Base-by-base conservation (phyloP, 192 early-diverging fungal species). In the Linnemannia exigua region DNA sequence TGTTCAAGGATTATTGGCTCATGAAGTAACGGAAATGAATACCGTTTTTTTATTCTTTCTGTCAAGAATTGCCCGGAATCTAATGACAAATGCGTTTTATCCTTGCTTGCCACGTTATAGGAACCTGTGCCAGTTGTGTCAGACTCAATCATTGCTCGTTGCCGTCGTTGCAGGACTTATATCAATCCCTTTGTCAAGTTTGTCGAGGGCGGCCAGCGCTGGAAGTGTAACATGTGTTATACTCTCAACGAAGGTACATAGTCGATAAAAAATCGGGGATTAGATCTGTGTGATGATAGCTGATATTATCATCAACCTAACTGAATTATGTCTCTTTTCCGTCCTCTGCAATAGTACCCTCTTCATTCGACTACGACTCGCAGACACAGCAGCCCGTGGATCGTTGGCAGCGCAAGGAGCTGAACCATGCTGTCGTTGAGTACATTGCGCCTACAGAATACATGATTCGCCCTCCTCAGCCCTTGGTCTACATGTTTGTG, bases 401-500 rank as follows among this genome's bases (percentile, higher is more conserved):
- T 86, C 92, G 97, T 54, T 95, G 97, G 96, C 88, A 93, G 63
- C 94, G 97, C 36, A 90, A 96, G 12, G 98, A 99, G 72, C 89
- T 99, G 67, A 98, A 95, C 79, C 91, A 97, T 82, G 90, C 93
- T 11, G 95, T 96, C 48, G 95, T 99, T 0, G 98, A 99, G 88
- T 99, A 96, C 89, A 91, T 99, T 76, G 98, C 98, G 25, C 97
- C 98, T 8, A 95, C 95, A 77, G 98, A 99, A 86, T 99, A 99
- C 88, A 99, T 99, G 97, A 95, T 95, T 35, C 95, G 98, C 5
- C 98, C 98, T n/a, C 98, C 98, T 61, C 97, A 98, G 89, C 97
- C 98, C 31, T 94, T 97, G 47, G 96, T 97, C 22, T 94, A 96
- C 58, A 90, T 99, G 67, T 98, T 99, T 89, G 88, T 99, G 25